Evolutionary conservation across 2,329 filamentous ascomycete species (phyloP).

Genomic region (Verticillium zaregamsianum): DNA sequence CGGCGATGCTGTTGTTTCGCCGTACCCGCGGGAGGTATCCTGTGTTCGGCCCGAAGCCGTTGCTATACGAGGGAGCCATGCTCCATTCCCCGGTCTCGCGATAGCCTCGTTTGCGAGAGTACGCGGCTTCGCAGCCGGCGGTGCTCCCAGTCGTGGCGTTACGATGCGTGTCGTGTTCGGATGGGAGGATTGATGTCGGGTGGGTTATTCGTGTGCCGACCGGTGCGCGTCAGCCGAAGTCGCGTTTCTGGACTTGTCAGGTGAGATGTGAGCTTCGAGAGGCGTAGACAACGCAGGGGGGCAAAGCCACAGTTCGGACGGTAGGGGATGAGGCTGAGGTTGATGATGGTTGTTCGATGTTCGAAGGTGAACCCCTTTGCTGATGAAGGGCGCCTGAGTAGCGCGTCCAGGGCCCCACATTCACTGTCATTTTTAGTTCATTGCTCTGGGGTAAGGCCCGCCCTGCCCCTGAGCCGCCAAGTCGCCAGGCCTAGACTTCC

Average conservation of each 20-base stretch:
- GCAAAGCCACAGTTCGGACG: neutral
- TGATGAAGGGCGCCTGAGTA: neutral
- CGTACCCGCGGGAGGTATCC: neutral
- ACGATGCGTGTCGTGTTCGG: neutral
- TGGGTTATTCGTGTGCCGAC: neutral
- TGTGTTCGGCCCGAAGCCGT: conserved; percentile 13
- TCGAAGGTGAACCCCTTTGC: neutral
- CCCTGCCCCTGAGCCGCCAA: neutral
- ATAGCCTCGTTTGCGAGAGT: neutral
- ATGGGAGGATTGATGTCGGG: neutral
- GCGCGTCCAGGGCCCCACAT: neutral
- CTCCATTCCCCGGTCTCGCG: neutral
- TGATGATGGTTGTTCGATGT: neutral
- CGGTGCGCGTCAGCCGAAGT: neutral
- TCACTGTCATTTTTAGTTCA: neutral
- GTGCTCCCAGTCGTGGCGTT: neutral
- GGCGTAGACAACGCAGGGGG: too few species aligned
- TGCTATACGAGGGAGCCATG: conserved; percentile 28
- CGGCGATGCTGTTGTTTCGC: neutral
- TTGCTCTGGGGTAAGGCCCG: neutral
- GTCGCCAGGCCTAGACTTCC: neutral
- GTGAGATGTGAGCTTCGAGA: too few species aligned
- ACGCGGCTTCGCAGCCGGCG: neutral
- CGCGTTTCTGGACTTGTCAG: too few species aligned
- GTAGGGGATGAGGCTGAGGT: neutral